A percentile compares a stretch with the other conserved stretches of the same genome.
These are phyloP conservation scores for Stemphylium lycopersici DNA, from an alignment of 2,329 filamentous ascomycete species.

Conservation along the genomic window DNA sequence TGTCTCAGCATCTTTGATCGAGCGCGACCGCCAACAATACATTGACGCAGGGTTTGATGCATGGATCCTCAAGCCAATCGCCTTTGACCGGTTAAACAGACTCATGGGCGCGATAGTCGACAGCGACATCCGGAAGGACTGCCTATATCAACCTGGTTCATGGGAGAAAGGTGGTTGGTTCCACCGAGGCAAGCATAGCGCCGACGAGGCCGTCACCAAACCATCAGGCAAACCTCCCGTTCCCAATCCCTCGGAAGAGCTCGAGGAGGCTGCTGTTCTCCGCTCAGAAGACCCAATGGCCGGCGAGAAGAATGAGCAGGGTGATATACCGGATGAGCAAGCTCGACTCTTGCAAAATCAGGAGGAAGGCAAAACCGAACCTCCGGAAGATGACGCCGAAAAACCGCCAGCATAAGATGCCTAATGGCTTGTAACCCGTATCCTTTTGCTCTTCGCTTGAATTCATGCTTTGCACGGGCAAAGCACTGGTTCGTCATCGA, in stretches of 20 bases:
- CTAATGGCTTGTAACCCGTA: not conserved
- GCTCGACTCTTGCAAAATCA: slow-evolving; percentile 23
- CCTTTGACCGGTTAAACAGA: slow-evolving; percentile 74
- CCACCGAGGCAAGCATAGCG: slow-evolving; percentile 46
- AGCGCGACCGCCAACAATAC: slow-evolving; percentile 71
- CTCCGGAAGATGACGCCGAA: slow-evolving; percentile 2
- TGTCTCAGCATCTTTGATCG: slow-evolving; percentile 81
- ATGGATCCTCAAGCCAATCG: slow-evolving; percentile 88
- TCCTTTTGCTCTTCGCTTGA: not conserved
- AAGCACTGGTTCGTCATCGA: too few species aligned
- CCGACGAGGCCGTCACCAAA: slow-evolving; percentile 47
- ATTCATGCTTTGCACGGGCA: too few species aligned
- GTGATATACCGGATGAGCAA: slow-evolving; percentile 31
- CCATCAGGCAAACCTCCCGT: slow-evolving; percentile 33
- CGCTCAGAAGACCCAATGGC: slow-evolving; percentile 28
- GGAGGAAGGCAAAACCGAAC: slow-evolving; percentile 14
- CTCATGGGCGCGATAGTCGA: slow-evolving; percentile 74
- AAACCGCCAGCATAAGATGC: slow-evolving; percentile 6
- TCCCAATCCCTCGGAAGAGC: slow-evolving; percentile 24
- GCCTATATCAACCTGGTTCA: slow-evolving; percentile 71
- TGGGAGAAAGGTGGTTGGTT: slow-evolving; percentile 95
- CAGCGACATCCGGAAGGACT: slow-evolving; percentile 62
- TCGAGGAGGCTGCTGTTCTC: slow-evolving; percentile 27
- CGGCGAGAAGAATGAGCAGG: slow-evolving; percentile 20
- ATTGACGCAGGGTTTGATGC: slow-evolving; percentile 83